Conservation (phyloP, 176 grass and related monocot species). For the Aegilops sharonensis region DNA sequence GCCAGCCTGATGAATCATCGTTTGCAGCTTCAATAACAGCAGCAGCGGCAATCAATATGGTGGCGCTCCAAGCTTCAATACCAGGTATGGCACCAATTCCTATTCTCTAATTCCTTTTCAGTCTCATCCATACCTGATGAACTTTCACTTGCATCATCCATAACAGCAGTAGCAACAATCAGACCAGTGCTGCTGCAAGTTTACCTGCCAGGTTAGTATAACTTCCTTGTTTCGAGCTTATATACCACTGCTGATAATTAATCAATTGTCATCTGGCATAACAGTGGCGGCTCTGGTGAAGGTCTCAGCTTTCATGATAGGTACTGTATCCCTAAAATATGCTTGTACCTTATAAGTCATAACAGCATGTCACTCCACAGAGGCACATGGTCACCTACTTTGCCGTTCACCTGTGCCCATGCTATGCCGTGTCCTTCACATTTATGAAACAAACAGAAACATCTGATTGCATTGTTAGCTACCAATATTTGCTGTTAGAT, state of each 20-base stretch:
- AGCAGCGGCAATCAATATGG: conserved; percentile 24
- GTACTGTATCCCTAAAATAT: conserved; percentile 21
- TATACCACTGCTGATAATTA: conserved; percentile 12
- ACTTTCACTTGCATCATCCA: conserved; percentile 21
- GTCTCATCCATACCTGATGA: conserved; percentile 9
- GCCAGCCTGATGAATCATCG: conserved; percentile 2
- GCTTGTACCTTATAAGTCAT: background rate
- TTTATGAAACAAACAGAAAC: conserved; percentile 4
- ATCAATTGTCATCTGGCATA: conserved; percentile 3
- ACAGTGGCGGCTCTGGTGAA: conserved; percentile 25
- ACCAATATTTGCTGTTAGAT: background rate
- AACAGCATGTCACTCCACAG: background rate
- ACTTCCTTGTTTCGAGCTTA: conserved; percentile 15
- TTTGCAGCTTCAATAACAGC: conserved; percentile 32
- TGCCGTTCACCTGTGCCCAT: background rate
- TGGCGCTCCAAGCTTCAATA: conserved; percentile 18
- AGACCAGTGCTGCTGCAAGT: background rate
- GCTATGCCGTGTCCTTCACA: background rate
- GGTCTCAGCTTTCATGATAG: conserved; percentile 60
- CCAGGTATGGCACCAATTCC: conserved; percentile 12
- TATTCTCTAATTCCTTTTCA: conserved; percentile 5
- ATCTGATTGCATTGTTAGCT: background rate
- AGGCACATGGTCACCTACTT: background rate
- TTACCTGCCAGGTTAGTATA: conserved; percentile 37
- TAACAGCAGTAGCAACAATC: conserved; percentile 38